Evolutionary conservation across 2,329 filamentous ascomycete genomes (phyloP).

Genomic region (Fonsecaea monophora): DNA sequence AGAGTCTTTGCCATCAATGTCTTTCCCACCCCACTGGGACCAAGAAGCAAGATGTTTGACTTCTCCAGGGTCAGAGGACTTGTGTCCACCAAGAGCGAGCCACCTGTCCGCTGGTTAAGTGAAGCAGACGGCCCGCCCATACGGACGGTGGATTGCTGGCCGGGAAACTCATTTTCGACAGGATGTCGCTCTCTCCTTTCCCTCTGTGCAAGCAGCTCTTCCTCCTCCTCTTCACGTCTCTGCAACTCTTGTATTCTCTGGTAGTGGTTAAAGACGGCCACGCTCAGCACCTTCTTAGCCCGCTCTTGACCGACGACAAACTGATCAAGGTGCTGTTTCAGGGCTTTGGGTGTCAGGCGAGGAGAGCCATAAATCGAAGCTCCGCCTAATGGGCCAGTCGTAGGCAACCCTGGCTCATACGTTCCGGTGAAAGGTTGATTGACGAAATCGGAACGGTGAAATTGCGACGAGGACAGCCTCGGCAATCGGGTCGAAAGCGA

Average conservation of each 20-base stretch:
- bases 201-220: slow-evolving; percentile 73
- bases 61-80: slow-evolving; percentile 83
- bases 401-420: slow-evolving; percentile 69
- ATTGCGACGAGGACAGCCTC: slow-evolving; percentile 56
- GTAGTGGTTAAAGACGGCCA: slow-evolving; percentile 96
- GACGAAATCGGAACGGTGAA: slow-evolving; percentile 67
- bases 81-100: slow-evolving; percentile 58
- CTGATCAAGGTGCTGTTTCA: slow-evolving; percentile 92
- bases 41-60: slow-evolving; percentile 88
- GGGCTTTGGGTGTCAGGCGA: slow-evolving; percentile 65
- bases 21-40: slow-evolving; percentile 94
- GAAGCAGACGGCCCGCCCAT: slow-evolving; percentile 43
- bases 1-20: slow-evolving; percentile 91
- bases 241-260: slow-evolving; percentile 80
- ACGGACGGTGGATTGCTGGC: slow-evolving; percentile 62
- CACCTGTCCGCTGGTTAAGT: slow-evolving; percentile 38
- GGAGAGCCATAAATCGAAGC: slow-evolving; percentile 64
- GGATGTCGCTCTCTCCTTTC: slow-evolving; percentile 76
- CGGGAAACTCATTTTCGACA: slow-evolving; percentile 75
- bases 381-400: slow-evolving; percentile 67
- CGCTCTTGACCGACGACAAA: slow-evolving; percentile 96
- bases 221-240: slow-evolving; percentile 78
- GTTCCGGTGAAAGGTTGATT: slow-evolving; percentile 67
- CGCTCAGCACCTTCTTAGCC: slow-evolving; percentile 87
- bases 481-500: slow-evolving; percentile 18